Base-by-base conservation (phyloP, 768 basidiomycete genomes). In the Strobilomyces echinocephalus region DNA sequence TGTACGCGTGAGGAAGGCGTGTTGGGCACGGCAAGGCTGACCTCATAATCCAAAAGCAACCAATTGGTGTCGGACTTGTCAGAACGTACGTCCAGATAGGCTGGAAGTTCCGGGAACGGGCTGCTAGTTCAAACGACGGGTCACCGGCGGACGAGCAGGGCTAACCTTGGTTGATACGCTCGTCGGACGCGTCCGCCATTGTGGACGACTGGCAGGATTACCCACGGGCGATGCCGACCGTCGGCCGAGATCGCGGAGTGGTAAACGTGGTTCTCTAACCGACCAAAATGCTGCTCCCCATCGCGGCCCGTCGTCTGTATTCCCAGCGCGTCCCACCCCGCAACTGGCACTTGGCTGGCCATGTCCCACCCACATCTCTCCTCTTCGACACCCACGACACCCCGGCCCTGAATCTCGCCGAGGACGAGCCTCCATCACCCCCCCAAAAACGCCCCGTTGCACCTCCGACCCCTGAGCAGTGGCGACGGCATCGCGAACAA, bases 51-150 rank as follows among this genome's bases (percentile, higher is more conserved):
- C 53, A 97, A 73, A 52, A 97, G 76, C 42, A 95, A 66, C 93
- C 93, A 97, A 69, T 89, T 97, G 31, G 84, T 88, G 30, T 90
- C 88, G 36, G 84, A 78, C 66, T 93, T 93, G 78, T 91, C 85
- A 57, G 76, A 78, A 60, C 94, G 85, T 50, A 97, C 87, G 60
- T 93, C 88, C 69, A 81, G 76, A 78, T 97, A 95, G 31, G 92
- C 95, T 91, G 67, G 38, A 38, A 3, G 30, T 43, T 39, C 39
- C 30, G 42, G 20, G 2, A 28, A 54, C 24, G 24, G 51, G 59
- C 52, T 49, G 48, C 46, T 51, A 46, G 61, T 51, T 63, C 54
- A 61, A 54, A 51, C 57, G 30, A 50, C 11, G 38, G n/a, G 12
- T 47, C n/a, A 49, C 39, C 28, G n/a, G 42, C 46, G 51, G 26